These are phyloP conservation scores for Pyrenophora teres DNA, from an alignment of 2,329 filamentous ascomycete genomes.

Conservation along the genomic window DNA sequence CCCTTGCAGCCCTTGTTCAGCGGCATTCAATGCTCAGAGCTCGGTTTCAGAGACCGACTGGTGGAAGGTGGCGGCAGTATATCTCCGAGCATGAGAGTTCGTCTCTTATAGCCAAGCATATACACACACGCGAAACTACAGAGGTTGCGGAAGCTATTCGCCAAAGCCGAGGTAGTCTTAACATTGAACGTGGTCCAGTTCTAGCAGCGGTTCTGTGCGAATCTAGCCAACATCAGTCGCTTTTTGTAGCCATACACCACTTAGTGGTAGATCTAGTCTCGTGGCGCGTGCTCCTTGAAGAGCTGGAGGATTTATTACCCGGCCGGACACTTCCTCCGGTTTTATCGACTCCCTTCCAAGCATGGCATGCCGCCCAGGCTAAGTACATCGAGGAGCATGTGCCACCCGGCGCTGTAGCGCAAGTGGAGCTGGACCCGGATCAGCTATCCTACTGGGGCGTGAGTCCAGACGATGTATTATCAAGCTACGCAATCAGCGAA, in stretches of 20 bases:
- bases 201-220: constrained; percentile 29
- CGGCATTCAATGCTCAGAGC: neutral
- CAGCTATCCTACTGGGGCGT: too few species aligned
- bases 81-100: neutral
- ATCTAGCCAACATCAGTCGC: constrained; percentile 3
- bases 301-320: too few species aligned
- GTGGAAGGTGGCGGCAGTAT: neutral
- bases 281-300: constrained; percentile 36
- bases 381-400: too few species aligned
- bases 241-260: constrained; percentile 36
- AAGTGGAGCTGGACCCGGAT: too few species aligned
- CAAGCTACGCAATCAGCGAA: too few species aligned
- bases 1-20: neutral
- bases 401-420: too few species aligned
- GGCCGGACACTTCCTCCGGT: too few species aligned
- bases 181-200: constrained; percentile 18
- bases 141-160: neutral
- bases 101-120: too few species aligned
- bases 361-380: too few species aligned
- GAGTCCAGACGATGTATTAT: too few species aligned
- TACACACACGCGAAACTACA: neutral
- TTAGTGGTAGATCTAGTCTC: constrained; percentile 51
- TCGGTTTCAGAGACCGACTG: neutral
- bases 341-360: too few species aligned
- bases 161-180: neutral